Base-by-base conservation (phyloP, 2,329 filamentous ascomycete species). In the Alternaria gansuensis region DNA sequence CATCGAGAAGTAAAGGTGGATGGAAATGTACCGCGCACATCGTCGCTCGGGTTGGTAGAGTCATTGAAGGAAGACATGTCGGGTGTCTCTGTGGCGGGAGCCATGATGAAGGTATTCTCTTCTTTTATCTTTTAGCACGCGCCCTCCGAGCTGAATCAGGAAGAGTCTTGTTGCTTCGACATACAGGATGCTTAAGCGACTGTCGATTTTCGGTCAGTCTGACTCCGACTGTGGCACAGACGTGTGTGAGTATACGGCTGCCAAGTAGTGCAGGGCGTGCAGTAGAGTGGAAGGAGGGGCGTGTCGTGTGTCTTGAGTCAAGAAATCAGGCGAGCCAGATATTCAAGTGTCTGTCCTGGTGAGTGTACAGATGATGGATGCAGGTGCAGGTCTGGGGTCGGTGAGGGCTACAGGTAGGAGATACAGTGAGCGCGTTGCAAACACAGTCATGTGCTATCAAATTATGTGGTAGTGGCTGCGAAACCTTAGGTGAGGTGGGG, bases 1-100 rank as follows among this genome's bases (percentile, higher is more conserved):
- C 26, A 26, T 14, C 23, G 43, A n/a, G 34, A 23, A 26, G 24
- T 5, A 13, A 23, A 3, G 21, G 26, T 31, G 39, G 23, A 31
- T 44, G 56, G 39, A 23, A 24, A 40, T 59, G 53, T 80, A 84
- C 83, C 81, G 75, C 83, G 82, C 68, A 84, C 82, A 71, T 85
- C 83, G 73, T 84, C 83, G 66, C 76, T 79, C 48, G 77, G 70
- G 62, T 76, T 62, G 51, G 72, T 69, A 28, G 71, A 61, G 14
- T 73, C 63, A 45, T 63, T 62, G 57, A 62, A 62, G 59, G 72
- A 66, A 59, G 72, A 62, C 74, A 77, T 76, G 51, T 70, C 57
- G 54, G 57, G 57, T 43, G 64, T 31, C 28, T 58, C 36, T 55
- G 61, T 57, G 33, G 59, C 54, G 39, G 64, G 45, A 51, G 69